Evolutionary conservation across 2,329 filamentous ascomycete species (phyloP).

Genomic region (Pestalotiopsis sp.): DNA sequence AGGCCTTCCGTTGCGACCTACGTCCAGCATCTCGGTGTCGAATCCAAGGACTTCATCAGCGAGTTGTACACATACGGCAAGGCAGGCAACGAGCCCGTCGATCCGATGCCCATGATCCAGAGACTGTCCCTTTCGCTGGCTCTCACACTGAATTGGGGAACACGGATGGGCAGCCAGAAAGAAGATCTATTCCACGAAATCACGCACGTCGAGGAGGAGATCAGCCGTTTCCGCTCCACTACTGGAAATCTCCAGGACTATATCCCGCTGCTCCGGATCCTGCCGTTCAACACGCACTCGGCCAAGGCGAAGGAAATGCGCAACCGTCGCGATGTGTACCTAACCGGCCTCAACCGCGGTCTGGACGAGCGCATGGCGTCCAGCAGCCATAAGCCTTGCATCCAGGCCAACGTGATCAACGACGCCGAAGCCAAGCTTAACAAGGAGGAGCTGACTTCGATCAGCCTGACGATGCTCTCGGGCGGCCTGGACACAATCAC

Average conservation of each 20-base stretch:
- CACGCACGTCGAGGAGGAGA: constrained; percentile 72
- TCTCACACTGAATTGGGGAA: constrained; percentile 78
- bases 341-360: constrained; percentile 67
- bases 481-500: constrained; percentile 82
- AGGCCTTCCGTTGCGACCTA: constrained; percentile 76
- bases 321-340: constrained; percentile 66
- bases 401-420: constrained; percentile 38
- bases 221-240: constrained; percentile 76
- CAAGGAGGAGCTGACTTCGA: constrained; percentile 72
- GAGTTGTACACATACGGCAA: constrained; percentile 70
- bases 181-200: constrained; percentile 73
- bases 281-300: constrained; percentile 32
- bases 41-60: constrained; percentile 72
- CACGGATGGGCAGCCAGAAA: constrained; percentile 72
- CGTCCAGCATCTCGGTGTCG: constrained; percentile 80
- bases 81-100: constrained; percentile 64
- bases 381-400: constrained; percentile 43
- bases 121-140: constrained; percentile 77
- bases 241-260: constrained; percentile 88
- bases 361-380: constrained; percentile 42
- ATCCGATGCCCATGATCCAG: constrained; percentile 75
- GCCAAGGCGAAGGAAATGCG: constrained; percentile 67
- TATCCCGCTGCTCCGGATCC: constrained; percentile 72
- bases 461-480: constrained; percentile 81
- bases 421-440: constrained; percentile 45